Percentiles rank a stretch among this genome's conserved stretches.
Evolutionary conservation across 73 alveolate species (phyloP).

Genomic region (Urostyla sp.): DNA sequence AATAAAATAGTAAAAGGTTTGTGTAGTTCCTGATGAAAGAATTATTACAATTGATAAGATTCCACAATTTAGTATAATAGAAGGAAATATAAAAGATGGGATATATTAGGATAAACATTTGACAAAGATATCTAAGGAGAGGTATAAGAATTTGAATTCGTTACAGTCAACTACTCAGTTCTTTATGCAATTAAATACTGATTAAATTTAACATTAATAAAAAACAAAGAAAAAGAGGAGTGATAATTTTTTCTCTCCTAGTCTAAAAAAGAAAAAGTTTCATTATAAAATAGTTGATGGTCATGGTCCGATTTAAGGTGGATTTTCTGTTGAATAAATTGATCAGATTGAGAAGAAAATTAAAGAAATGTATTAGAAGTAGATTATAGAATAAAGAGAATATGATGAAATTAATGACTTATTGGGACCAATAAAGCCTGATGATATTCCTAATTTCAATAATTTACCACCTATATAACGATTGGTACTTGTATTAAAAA

Average conservation of each 20-base stretch:
- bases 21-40: slow-evolving; percentile 33
- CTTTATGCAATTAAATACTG: not conserved
- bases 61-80: slow-evolving; percentile 16
- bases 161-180: slow-evolving; percentile 2
- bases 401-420: slow-evolving; percentile 3
- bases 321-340: slow-evolving; percentile 5
- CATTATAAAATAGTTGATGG: slow-evolving; percentile 35
- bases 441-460: slow-evolving; percentile 32
- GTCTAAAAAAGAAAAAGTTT: slow-evolving; percentile 14
- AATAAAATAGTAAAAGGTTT: slow-evolving; percentile 16
- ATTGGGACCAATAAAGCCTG: slow-evolving; percentile 22
- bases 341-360: slow-evolving; percentile 14
- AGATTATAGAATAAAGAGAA: slow-evolving; percentile 16
- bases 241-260: not conserved
- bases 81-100: slow-evolving; percentile 35
- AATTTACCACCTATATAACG: slow-evolving; percentile 26
- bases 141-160: slow-evolving; percentile 21
- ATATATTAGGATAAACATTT: not conserved
- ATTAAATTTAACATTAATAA: slow-evolving; percentile 1
- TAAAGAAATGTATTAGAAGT: slow-evolving; percentile 22
- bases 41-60: slow-evolving; percentile 19
- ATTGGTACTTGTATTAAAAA: no score
- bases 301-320: slow-evolving; percentile 20
- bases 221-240: slow-evolving; percentile 1
- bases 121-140: slow-evolving; percentile 18